These are phyloP conservation scores for Geotrichum fermentans DNA, from an alignment of 1,139 yeast genomes.

Conservation along the genomic window DNA sequence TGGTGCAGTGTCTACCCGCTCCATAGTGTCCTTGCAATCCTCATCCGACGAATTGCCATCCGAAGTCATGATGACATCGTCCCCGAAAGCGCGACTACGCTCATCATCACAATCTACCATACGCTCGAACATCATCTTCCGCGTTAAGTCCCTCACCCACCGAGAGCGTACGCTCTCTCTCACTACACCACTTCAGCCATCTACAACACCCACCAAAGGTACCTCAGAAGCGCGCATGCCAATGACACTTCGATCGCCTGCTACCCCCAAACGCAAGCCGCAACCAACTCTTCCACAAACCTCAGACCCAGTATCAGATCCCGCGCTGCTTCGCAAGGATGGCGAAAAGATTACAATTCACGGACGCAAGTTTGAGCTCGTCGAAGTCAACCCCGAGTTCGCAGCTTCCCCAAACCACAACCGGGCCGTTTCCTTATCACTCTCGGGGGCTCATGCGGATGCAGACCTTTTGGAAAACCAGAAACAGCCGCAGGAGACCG, in stretches of 20 bases:
- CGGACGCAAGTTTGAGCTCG: slow-evolving; percentile 35
- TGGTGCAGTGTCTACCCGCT: too few species aligned
- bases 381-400: slow-evolving; percentile 35
- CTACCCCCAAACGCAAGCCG: background rate
- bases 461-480: too few species aligned
- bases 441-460: background rate
- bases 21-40: background rate
- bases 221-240: background rate
- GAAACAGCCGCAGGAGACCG: too few species aligned
- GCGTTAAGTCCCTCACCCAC: background rate
- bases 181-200: background rate
- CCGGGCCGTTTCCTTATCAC: too few species aligned
- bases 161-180: background rate
- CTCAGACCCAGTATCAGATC: background rate
- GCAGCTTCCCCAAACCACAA: slow-evolving; percentile 10
- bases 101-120: background rate
- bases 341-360: slow-evolving; percentile 32
- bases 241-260: background rate
- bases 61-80: background rate
- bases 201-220: background rate
- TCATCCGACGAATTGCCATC: background rate
- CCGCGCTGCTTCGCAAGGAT: slow-evolving; percentile 29
- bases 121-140: background rate
- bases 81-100: background rate
- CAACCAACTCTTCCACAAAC: background rate